Percentiles rank a stretch among this genome's conserved stretches.
Evolutionary conservation across 2,329 filamentous ascomycete species (phyloP).

Genomic region (Colletotrichum limetticola): DNA sequence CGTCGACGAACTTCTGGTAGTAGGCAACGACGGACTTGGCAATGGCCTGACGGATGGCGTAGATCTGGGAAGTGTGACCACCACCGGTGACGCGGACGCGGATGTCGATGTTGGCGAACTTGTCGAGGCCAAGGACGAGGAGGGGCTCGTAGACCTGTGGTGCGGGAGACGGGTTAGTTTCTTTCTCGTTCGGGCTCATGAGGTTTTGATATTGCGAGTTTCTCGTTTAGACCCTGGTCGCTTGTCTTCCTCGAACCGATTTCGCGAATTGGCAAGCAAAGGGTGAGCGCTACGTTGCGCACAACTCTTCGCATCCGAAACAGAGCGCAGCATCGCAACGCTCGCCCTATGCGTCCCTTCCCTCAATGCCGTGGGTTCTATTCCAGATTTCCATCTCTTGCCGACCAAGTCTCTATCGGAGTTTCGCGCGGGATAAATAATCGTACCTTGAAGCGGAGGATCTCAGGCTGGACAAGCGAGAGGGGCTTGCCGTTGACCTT

Average conservation of each 20-base stretch:
- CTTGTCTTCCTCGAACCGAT: not conserved
- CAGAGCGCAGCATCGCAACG: not conserved
- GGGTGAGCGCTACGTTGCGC: not conserved
- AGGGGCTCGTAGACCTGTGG: conserved; percentile 94
- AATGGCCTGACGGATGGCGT: conserved; percentile 99
- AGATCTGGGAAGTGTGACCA: conserved; percentile 97
- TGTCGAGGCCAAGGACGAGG: conserved; percentile 96
- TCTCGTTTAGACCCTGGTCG: not conserved
- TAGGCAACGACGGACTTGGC: conserved; percentile 91
- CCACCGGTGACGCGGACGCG: conserved; percentile 95
- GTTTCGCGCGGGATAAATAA: conserved; percentile 21
- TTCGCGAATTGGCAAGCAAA: not conserved
- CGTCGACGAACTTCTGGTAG: conserved; percentile 99
- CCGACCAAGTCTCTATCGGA: conserved; percentile 13
- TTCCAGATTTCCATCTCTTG: conserved; percentile 11
- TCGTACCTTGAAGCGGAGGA: conserved; percentile 95
- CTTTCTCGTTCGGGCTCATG: not conserved
- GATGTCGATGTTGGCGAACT: conserved; percentile 97
- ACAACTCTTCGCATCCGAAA: not conserved
- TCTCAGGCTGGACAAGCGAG: conserved; percentile 92
- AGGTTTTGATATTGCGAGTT: not conserved
- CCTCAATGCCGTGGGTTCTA: not conserved
- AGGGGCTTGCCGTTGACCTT: conserved; percentile 99
- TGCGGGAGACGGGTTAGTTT: conserved; percentile 9
- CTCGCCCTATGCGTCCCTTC: not conserved